Evolutionary conservation across 192 early-diverging fungal genomes (phyloP).

Genomic region (Linnemannia hyalina): DNA sequence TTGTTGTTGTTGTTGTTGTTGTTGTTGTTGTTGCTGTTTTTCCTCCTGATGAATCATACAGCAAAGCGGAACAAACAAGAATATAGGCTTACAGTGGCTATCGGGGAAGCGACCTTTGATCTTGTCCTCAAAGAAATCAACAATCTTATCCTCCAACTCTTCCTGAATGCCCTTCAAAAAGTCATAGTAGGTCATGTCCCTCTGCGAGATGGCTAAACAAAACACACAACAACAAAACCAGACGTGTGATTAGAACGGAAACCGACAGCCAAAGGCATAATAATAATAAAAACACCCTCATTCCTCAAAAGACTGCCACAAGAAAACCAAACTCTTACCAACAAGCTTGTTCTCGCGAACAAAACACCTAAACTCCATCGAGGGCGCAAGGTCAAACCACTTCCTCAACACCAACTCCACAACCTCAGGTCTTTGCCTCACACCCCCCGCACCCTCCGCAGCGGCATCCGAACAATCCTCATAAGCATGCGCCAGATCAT

Average conservation of each 20-base stretch:
- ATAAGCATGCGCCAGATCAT: slow-evolving; percentile 84
- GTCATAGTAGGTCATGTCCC: slow-evolving; percentile 88
- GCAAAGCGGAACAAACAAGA: not conserved
- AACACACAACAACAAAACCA: not conserved
- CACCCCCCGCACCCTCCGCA: slow-evolving; percentile 9
- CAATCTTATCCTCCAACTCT: slow-evolving; percentile 69
- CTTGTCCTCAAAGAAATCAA: slow-evolving; percentile 75
- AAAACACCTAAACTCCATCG: slow-evolving; percentile 98
- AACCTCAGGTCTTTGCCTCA: slow-evolving; percentile 52
- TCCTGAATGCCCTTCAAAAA: slow-evolving; percentile 76
- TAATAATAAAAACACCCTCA: not conserved
- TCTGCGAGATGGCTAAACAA: slow-evolving; percentile 78
- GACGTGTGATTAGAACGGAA: not conserved
- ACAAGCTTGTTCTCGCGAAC: slow-evolving; percentile 77
- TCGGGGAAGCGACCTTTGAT: slow-evolving; percentile 75
- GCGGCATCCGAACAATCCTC: slow-evolving; percentile 72
- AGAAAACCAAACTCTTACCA: slow-evolving; percentile 61
- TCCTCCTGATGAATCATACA: not conserved
- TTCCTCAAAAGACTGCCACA: not conserved
- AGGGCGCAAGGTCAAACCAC: slow-evolving; percentile 91
- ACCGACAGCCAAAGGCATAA: not conserved
- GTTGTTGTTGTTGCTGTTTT: not conserved
- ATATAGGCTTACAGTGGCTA: slow-evolving; percentile 69
- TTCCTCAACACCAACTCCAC: slow-evolving; percentile 87
- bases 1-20: not conserved